Evolutionary conservation across 352 stramenopile species (phyloP), one percentile per base, ranked within the genome.

Genomic region (Globisporangium polare): DNA sequence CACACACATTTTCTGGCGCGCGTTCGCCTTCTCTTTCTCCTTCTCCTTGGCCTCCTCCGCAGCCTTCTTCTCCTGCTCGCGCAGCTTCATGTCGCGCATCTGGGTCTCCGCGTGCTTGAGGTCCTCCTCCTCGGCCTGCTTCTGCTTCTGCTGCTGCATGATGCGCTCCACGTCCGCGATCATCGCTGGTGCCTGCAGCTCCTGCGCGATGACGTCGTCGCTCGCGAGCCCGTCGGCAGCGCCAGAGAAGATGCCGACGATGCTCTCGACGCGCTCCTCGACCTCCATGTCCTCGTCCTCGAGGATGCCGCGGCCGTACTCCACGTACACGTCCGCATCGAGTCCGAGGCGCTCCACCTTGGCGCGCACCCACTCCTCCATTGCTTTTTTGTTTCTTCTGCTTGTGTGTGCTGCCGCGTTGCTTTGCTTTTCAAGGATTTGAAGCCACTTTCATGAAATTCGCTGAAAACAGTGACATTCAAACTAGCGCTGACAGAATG

Each of bases 291-390:
- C 82, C 22, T 89, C 77, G 64, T 94, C 82, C 60, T 82, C 71
- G 8, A 94, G 61, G 53, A 92, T 82, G 37, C 85, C 72, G 31
- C 70, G 64, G 12, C 74, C 82, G 43, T 94, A 94, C 42, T 90
- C 85, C 20, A 88, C 83, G 69, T 94, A 94, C 43, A 92, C 85
- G 58, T 90, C 84, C 10, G 68, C 75, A 58, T 92, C 78, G 27
- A 90, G 72, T 37, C 63, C 68, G 41, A 92, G 74, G 18, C 58
- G 53, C 62, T 73, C 65, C 43, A 90, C 83, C 66, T 89, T 90
- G 54, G 41, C 62, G 8, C 58, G 72, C 55, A 92, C 75, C 74
- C 76, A 92, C 9, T 57, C 77, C 53, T 89, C 77, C 83, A 92
- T 87, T 29, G n/a, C 22, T 18, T 18, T 22, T 53, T 35, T n/a